Evolutionary conservation across 2,329 filamentous ascomycete genomes (phyloP).

Genomic region (Colletotrichum sp.): DNA sequence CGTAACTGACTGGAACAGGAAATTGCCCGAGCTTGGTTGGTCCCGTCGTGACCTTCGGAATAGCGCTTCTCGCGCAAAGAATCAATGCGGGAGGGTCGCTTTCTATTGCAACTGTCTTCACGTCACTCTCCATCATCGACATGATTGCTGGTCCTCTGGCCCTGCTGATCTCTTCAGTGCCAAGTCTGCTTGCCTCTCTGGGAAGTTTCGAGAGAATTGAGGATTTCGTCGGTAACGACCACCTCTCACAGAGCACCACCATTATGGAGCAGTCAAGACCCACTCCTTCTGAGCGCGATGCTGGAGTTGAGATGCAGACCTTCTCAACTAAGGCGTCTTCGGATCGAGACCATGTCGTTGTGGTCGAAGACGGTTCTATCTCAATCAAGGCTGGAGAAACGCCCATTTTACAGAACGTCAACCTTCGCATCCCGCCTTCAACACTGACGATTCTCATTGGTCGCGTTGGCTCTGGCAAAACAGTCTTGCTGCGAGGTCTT

Average conservation of each 20-base stretch:
- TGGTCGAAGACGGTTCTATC: not conserved
- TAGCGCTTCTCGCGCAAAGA: slow-evolving; percentile 18
- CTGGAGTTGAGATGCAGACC: not conserved
- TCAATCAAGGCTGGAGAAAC: not conserved
- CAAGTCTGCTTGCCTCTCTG: slow-evolving; percentile 25
- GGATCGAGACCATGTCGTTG: not conserved
- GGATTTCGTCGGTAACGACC: not conserved
- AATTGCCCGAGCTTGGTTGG: slow-evolving; percentile 19
- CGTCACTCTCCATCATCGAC: slow-evolving; percentile 27
- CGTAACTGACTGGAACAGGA: not conserved
- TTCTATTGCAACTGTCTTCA: slow-evolving; percentile 23
- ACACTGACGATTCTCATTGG: slow-evolving; percentile 22
- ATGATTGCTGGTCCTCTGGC: slow-evolving; percentile 25
- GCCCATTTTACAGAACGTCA: slow-evolving; percentile 6
- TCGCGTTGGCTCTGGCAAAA: slow-evolving; percentile 26
- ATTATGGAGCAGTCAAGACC: not conserved
- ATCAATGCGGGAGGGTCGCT: not conserved
- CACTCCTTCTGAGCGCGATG: not conserved
- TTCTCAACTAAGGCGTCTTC: not conserved
- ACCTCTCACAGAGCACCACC: not conserved
- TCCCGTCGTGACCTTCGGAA: slow-evolving; percentile 25
- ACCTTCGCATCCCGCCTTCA: not conserved
- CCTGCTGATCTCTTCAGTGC: slow-evolving; percentile 24
- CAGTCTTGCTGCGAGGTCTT: slow-evolving; percentile 10
- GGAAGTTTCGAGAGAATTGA: slow-evolving; percentile 29